Percentiles rank a stretch among this genome's conserved stretches.
These are phyloP conservation scores for Coniferiporia sulphurascens DNA, from an alignment of 1,284 basidiomycete genomes.

Conservation along the genomic window DNA sequence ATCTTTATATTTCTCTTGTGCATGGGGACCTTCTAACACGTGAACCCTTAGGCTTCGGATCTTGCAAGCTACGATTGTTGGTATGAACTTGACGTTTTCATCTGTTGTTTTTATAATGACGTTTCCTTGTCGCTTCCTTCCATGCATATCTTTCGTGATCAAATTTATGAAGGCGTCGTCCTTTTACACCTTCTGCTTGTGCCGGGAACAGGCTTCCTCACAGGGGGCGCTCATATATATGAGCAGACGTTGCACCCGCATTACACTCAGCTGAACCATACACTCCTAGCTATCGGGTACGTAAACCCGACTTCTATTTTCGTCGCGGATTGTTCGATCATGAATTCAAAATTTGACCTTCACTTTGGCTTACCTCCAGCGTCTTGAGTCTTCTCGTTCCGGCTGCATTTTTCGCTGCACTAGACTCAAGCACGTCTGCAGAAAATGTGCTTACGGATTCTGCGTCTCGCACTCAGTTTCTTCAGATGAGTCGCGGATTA, in stretches of 20 bases:
- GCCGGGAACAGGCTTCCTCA: constrained; percentile 55
- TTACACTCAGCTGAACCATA: constrained; percentile 57
- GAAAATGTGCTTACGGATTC: constrained; percentile 35
- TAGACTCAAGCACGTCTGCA: constrained; percentile 35
- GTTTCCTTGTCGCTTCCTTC: neutral
- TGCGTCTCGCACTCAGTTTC: constrained; percentile 37
- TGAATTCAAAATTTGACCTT: neutral
- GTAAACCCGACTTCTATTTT: constrained; percentile 14
- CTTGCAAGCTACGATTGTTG: constrained; percentile 57
- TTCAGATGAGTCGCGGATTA: constrained; percentile 58
- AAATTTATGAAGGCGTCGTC: constrained; percentile 43
- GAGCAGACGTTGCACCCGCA: constrained; percentile 47
- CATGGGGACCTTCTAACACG: neutral
- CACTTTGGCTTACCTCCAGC: constrained; percentile 30
- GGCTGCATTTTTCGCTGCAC: constrained; percentile 58
- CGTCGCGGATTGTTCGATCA: neutral
- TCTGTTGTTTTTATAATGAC: neutral
- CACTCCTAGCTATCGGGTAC: constrained; percentile 61
- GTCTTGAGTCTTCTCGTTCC: constrained; percentile 59
- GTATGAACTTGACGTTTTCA: constrained; percentile 26
- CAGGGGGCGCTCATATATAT: constrained; percentile 51
- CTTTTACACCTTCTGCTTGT: constrained; percentile 58
- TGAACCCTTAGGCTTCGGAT: constrained; percentile 30
- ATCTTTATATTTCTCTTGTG: too few relatives aligned
- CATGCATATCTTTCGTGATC: neutral